phyloP scores from a whole-genome alignment of 2,329 filamentous ascomycete genomes.

The Alternaria arborescens region DNA sequence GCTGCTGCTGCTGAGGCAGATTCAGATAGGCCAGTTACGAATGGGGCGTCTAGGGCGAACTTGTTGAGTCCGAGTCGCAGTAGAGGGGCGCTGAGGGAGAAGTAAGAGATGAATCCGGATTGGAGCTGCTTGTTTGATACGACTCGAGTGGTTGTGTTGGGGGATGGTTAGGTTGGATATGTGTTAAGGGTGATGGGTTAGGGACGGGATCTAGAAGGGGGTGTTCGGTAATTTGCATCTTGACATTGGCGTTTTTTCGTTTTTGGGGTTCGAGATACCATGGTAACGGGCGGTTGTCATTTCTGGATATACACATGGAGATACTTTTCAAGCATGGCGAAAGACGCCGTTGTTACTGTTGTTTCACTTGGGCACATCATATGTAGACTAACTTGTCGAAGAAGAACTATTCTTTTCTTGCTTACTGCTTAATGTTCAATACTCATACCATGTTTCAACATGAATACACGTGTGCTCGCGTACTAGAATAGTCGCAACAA shows the following conservation, averaged over 20 bases:
- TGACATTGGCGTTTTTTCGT: background rate
- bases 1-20: background rate
- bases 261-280: background rate
- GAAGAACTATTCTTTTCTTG: background rate
- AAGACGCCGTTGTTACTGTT: background rate
- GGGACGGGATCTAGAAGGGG: background rate
- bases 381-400: background rate
- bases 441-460: background rate
- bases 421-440: background rate
- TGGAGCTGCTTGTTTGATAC: background rate
- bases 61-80: background rate
- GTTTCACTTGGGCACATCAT: background rate
- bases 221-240: background rate
- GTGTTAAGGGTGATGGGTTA: background rate
- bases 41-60: background rate
- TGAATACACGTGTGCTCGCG: background rate
- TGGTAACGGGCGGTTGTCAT: background rate
- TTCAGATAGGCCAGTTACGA: background rate
- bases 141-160: background rate
- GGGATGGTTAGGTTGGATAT: background rate
- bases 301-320: background rate
- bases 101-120: background rate
- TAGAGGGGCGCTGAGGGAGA: background rate
- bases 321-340: background rate
- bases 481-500: background rate